phyloP scores from a whole-genome alignment of 352 stramenopile species.

The Thalassiosira exigua region DNA sequence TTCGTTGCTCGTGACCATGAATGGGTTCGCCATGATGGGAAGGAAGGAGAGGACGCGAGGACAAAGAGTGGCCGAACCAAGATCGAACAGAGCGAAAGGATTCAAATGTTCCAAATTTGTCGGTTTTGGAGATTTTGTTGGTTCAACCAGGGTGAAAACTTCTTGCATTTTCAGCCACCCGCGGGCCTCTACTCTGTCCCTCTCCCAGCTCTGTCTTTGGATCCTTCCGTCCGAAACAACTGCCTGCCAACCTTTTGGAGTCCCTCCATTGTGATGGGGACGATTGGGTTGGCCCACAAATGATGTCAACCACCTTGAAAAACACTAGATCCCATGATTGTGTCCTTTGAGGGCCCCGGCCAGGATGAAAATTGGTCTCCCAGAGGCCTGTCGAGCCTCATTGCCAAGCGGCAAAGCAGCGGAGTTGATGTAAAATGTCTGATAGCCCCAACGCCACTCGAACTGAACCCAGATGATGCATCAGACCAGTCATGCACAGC shows the following conservation, averaged over 20 bases:
- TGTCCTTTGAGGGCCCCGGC: conserved; percentile 22
- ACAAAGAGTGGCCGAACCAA: not conserved
- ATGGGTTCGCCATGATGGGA: conserved; percentile 49
- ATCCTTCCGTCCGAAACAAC: too few species aligned
- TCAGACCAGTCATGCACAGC: conserved; percentile 24
- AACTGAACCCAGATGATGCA: conserved; percentile 16
- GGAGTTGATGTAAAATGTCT: conserved; percentile 46
- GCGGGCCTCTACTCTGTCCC: too few species aligned
- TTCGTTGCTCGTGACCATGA: conserved; percentile 70
- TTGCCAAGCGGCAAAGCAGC: conserved; percentile 43
- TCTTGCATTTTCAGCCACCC: too few species aligned
- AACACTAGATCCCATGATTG: conserved; percentile 40
- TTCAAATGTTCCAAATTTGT: not conserved
- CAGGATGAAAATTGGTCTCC: conserved; percentile 51
- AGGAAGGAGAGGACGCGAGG: not conserved
- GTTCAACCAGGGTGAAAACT: too few species aligned
- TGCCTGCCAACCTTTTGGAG: too few species aligned
- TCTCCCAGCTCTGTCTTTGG: too few species aligned
- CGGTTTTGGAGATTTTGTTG: too few species aligned
- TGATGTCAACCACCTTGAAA: not conserved
- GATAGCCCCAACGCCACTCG: conserved; percentile 27
- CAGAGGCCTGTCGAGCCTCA: conserved; percentile 26
- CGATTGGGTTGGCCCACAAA: not conserved
- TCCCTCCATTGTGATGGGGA: not conserved
- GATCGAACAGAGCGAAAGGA: not conserved